Evolutionary conservation across 495 filamentous ascomycete species (phyloP), one percentile per base, ranked within the genome.

Genomic region (Penicillium coprophilum): DNA sequence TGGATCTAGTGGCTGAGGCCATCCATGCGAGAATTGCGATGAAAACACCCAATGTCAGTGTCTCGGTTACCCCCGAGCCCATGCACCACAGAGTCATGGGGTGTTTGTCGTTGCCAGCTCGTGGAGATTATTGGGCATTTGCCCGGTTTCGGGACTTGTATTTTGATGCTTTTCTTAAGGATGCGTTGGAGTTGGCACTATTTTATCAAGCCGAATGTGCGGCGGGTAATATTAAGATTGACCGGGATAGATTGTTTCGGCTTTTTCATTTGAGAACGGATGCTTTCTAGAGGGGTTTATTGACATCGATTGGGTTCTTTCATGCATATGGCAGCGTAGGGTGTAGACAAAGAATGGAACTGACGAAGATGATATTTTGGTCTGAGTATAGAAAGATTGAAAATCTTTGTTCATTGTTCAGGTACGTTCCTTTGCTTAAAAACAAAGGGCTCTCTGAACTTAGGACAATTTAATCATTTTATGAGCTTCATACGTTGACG

Each of bases 31-130:
- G 23, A 46, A 28, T 46, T 7, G 17, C 44, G 1, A 28, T 28
- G 44, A 28, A n/a, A 28, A 30, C 8, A 28, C 43, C 21, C 12
- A 7, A 2, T 28, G 7, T 30, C n/a, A 11, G 13, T 46, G 10
- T 46, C 8, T 46, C 44, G 2, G 2, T 46, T 11, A 46, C 44
- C 44, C 44, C 44, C 3, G 44, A 46, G 44, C 23, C 44, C 24
- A 46, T 46, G 44, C 24, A 46, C 13, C 44, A 46, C 8, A 28
- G 44, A 10, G 44, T 46, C 21, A 46, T 46, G 44, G 44, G 24
- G 0, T 46, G 24, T 46, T 24, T 46, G 13, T 46, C 44, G 24
- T 28, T 46, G n/a, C 44, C 44, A 3, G 24, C 44, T 4, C 44
- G 24, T 28, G 44, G 44, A 1, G 3, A 46, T 46, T 28, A 27